Evolutionary conservation across 441 rosid species (phyloP), one percentile per base, ranked within the genome.

Genomic region (Adansonia grandidieri): DNA sequence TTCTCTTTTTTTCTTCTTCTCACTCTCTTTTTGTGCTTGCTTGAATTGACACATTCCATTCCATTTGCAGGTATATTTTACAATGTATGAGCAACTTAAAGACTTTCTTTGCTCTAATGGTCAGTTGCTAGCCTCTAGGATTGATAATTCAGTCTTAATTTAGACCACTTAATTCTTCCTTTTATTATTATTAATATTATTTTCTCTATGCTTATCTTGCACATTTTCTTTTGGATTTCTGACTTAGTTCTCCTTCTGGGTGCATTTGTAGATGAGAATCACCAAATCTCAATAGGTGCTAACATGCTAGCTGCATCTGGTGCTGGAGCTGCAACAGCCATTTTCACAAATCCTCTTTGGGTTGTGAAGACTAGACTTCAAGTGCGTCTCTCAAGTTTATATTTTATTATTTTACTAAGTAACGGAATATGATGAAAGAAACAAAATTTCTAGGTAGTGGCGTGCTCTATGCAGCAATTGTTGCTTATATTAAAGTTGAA

Each of bases 301-400:
- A 91, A 88, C 73, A 80, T 91, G 83, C 77, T 89, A 72, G 94
- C 91, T 84, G 92, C 94, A 62, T 82, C 87, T 80, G 94, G 89
- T 82, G 94, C 92, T 80, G 91, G 94, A 44, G 91, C 90, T 77
- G 94, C 92, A 9, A 90, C 94, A 68, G 85, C 90, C 20, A 83
- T 86, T 42, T 84, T 82, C 57, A 90, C 90, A 17, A 90, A 90
- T 80, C 94, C 94, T 83, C 91, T 90, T 79, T 90, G 92, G 94
- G 94, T 90, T 85, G 94, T 90, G 77, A 90, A 90, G 87, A 90
- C 92, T 57, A 82, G 94, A 80, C 90, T 89, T 76, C 94, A 90
- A 83, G 94, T 90, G 78, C 14, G 80, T 78, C 47, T 74, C 37
- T 63, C 62, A 17, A 48, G 40, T 58, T 71, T 74, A 9, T 67